A percentile compares a stretch with the other conserved stretches of the same genome.
phyloP scores from a whole-genome alignment of 352 stramenopile species.

The Pythium phragmiticola region DNA sequence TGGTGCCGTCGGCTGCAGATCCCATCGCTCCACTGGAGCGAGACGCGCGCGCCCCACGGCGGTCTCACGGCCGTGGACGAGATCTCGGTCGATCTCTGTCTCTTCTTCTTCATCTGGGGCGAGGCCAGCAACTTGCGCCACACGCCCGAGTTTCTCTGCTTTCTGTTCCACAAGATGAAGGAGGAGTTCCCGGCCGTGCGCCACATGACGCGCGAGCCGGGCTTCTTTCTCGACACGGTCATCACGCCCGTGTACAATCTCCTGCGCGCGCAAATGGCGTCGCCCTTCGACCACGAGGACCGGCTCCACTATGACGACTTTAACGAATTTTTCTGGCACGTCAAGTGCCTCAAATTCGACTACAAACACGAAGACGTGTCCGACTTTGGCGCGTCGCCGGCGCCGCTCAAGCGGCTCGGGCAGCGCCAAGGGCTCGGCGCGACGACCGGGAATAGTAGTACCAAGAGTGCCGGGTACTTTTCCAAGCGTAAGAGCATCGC shows the following conservation, averaged over 20 bases:
- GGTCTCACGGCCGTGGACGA: slow-evolving; percentile 87
- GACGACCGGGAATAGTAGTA: slow-evolving; percentile 15
- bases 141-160: slow-evolving; percentile 98
- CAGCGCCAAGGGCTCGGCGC: slow-evolving; percentile 12
- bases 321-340: slow-evolving; percentile 99
- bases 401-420: slow-evolving; percentile 57
- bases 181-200: slow-evolving; percentile 77
- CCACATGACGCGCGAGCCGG: slow-evolving; percentile 83
- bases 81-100: slow-evolving; percentile 80
- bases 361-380: slow-evolving; percentile 90
- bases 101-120: slow-evolving; percentile 99
- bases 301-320: slow-evolving; percentile 99
- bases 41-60: slow-evolving; percentile 67
- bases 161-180: slow-evolving; percentile 97
- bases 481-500: slow-evolving; percentile 83
- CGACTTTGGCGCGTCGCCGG: slow-evolving; percentile 62
- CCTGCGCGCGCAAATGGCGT: slow-evolving; percentile 85
- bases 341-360: slow-evolving; percentile 93
- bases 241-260: slow-evolving; percentile 95
- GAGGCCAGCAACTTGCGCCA: slow-evolving; percentile 97
- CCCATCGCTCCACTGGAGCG: slow-evolving; percentile 64
- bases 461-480: slow-evolving; percentile 36
- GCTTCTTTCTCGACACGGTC: slow-evolving; percentile 97
- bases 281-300: slow-evolving; percentile 91
- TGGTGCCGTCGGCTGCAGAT: slow-evolving; percentile 88